Base-by-base conservation (phyloP, 257 asterid genomes). In the Nicotiana sylvestris region DNA sequence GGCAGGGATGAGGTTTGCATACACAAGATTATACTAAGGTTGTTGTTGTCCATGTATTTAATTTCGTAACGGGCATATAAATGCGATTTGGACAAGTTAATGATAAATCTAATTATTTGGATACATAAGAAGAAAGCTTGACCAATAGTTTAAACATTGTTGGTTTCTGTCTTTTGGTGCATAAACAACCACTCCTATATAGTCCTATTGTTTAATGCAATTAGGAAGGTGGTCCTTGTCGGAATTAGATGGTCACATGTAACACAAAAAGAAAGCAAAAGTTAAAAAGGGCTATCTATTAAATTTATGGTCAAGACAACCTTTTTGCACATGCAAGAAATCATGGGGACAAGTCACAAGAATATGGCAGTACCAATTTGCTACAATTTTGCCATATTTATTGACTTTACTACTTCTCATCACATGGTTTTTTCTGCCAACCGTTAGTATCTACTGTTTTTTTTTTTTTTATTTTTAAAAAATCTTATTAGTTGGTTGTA, bases 321-420 rank as follows among this genome's bases (percentile, higher is more conserved):
- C 64, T 76, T 76, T 76, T 49, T 27, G 80, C 80, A 76, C 80
- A 76, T 76, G 80, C 27, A 76, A 76, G 62, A 27, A 27, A 4
- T 13, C 80, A 76, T 76, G 80, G 80, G 64, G 64, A 51, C 64
- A 74, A 13, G 64, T 76, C 29, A 74, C 80, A 76, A 76, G 29
- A 37, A 68, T 68, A 37, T 68, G 8, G 27, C 77, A 68, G 46
- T 46, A 1, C 21, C 55, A n/a, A 61, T 0, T 72, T 72, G 79
- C 25, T 72, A 46, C 12, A 58, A 25, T 72, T 35, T 46, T n/a
- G 49, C 61, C 43, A 74, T 74, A 49, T 46, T 25, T 46, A 74
- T 74, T 74, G 80, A 74, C 80, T 74, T 25, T 74, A 25, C n/a
- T 27, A 27, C 39, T n/a, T 2, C 12, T 57, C 64, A 74, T 15